A percentile compares a stretch with the other conserved stretches of the same genome.
These are phyloP conservation scores for Termitomyces sp. DNA, from an alignment of 768 basidiomycete genomes.

Conservation along the genomic window DNA sequence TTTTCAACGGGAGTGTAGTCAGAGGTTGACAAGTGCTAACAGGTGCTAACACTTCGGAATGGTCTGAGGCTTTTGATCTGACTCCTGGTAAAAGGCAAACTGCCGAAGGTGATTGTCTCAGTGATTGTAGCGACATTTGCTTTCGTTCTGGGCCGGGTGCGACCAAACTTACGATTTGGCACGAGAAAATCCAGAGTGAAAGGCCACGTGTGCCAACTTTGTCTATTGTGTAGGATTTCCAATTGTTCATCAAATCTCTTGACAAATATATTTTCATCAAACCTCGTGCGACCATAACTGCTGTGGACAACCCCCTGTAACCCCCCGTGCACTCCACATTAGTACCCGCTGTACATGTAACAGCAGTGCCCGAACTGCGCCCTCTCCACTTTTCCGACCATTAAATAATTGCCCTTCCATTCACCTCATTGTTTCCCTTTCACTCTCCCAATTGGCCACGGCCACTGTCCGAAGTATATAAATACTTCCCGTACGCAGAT, in stretches of 20 bases:
- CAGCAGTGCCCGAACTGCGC: constrained; percentile 1
- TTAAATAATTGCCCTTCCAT: neutral
- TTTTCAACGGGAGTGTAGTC: neutral
- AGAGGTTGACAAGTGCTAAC: neutral
- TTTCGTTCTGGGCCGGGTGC: no score
- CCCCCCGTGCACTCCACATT: constrained; percentile 5
- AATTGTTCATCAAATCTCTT: constrained; percentile 12
- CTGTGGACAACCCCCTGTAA: constrained; percentile 5
- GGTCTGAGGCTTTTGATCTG: neutral
- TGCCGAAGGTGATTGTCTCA: no score
- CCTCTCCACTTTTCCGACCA: neutral
- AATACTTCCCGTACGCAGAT: neutral
- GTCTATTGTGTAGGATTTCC: neutral
- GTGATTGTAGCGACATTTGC: neutral
- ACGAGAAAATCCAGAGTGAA: neutral
- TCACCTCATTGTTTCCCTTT: neutral
- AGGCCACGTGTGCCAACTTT: constrained; percentile 5
- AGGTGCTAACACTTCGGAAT: neutral
- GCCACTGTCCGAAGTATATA: neutral
- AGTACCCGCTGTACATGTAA: constrained; percentile 12
- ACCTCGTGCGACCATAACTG: constrained; percentile 7
- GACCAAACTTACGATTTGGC: neutral
- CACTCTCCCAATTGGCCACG: neutral
- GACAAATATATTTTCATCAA: constrained; percentile 11
- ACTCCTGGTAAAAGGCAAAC: neutral